These are phyloP conservation scores for Dendrobium chrysotoxum DNA, from an alignment of 106 monocot genomes.

Conservation along the genomic window DNA sequence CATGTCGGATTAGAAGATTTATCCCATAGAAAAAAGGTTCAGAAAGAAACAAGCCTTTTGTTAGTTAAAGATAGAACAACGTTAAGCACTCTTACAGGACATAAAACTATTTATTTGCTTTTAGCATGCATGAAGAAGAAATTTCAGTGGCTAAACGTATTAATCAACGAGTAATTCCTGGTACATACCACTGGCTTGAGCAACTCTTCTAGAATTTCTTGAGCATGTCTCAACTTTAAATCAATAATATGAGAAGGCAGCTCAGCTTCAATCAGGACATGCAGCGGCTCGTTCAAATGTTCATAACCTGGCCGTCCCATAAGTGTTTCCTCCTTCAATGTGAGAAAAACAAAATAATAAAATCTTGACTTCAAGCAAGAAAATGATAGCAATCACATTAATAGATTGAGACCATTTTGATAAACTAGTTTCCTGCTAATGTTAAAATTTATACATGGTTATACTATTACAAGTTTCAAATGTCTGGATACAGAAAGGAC, in stretches of 20 bases:
- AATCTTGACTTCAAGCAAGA: not conserved
- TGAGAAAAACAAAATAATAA: not conserved
- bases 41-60: too few species aligned
- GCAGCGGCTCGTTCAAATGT: conserved; percentile 59
- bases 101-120: too few species aligned
- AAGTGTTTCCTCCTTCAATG: conserved; percentile 53
- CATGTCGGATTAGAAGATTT: too few species aligned
- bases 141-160: not conserved
- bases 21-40: too few species aligned
- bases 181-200: conserved; percentile 65
- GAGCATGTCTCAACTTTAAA: conserved; percentile 53
- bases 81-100: too few species aligned
- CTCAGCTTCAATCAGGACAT: conserved; percentile 62
- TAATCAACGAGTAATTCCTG: not conserved
- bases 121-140: too few species aligned
- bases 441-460: too few species aligned
- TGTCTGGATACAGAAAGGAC: too few species aligned
- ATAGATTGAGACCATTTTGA: too few species aligned
- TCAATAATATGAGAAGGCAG: conserved; percentile 54
- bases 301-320: conserved; percentile 60
- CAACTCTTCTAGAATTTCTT: conserved; percentile 64
- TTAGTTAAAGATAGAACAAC: too few species aligned
- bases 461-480: too few species aligned
- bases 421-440: too few species aligned
- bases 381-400: not conserved